Conservation (phyloP, 1,139 yeast species). For the Debaryomycetaceae sp. region DNA sequence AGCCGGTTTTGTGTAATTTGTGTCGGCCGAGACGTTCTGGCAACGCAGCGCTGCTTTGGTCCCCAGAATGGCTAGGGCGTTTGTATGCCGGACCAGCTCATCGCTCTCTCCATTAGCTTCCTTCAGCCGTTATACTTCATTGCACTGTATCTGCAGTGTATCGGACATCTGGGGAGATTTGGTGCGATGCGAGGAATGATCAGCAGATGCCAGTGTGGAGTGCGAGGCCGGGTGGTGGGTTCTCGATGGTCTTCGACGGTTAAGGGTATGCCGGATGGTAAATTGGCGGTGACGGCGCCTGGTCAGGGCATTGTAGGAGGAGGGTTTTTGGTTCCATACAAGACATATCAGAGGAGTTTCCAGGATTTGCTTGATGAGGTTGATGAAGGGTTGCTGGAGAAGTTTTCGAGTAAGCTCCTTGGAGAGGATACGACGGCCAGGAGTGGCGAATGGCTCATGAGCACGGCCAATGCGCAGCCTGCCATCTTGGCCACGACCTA, state of each 20-base stretch:
- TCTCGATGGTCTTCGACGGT: too few relatives aligned
- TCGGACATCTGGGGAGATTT: not conserved
- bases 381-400: constrained; percentile 57
- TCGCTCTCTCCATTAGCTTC: too few relatives aligned
- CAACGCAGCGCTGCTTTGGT: too few relatives aligned
- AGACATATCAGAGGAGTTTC: constrained; percentile 13
- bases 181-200: not conserved
- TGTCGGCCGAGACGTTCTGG: too few relatives aligned
- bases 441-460: constrained; percentile 17
- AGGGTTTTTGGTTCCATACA: constrained; percentile 26
- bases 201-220: not conserved
- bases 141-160: not conserved
- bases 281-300: constrained; percentile 36
- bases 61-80: too few relatives aligned
- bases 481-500: constrained; percentile 51
- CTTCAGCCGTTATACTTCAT: too few relatives aligned
- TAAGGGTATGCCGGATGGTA: too few relatives aligned
- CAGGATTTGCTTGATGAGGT: constrained; percentile 41
- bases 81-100: too few relatives aligned
- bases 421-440: constrained; percentile 9
- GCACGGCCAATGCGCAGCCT: constrained; percentile 60
- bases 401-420: constrained; percentile 32
- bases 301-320: constrained; percentile 39
- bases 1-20: too few relatives aligned
- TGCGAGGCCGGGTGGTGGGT: too few relatives aligned